Evolutionary conservation across 2,329 filamentous ascomycete species (phyloP).

Genomic region (Aphanoascus verrucosus): DNA sequence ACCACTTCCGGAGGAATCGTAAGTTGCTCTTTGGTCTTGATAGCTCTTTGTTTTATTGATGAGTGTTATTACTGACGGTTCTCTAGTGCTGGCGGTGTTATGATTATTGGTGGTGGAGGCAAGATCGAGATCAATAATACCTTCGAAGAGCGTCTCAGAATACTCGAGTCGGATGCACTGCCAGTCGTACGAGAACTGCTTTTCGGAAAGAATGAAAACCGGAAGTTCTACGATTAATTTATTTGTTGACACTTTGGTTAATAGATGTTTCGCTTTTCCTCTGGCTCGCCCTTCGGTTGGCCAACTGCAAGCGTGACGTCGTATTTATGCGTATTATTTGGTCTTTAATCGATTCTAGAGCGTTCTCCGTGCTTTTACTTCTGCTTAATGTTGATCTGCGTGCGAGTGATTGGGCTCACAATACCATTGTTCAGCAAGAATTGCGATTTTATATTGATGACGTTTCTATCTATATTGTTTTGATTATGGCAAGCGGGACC

Average conservation of each 20-base stretch:
- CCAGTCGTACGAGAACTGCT: constrained; percentile 75
- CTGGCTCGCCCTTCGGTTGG: not conserved
- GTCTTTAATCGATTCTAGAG: not conserved
- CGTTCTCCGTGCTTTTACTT: not conserved
- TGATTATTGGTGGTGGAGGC: constrained; percentile 68
- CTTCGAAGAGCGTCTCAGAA: constrained; percentile 75
- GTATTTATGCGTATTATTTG: not conserved
- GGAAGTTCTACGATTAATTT: constrained; percentile 79
- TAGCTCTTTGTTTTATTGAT: not conserved
- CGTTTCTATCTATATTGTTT: too few relatives aligned
- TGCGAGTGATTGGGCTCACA: not conserved
- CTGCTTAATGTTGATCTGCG: not conserved
- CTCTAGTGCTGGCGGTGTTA: constrained; percentile 67
- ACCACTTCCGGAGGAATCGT: constrained; percentile 72
- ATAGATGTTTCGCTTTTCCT: not conserved
- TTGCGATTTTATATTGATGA: too few relatives aligned
- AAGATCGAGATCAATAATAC: constrained; percentile 99
- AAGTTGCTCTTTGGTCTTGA: constrained; percentile 35
- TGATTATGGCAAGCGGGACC: too few relatives aligned
- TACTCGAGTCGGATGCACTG: constrained; percentile 75
- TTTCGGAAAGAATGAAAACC: constrained; percentile 90
- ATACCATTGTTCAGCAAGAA: not conserved
- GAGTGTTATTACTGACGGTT: constrained; percentile 2
- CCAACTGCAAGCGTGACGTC: not conserved
- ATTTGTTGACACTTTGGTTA: not conserved